Conservation (phyloP, 179 eudicot species). For the Gypsophila paniculata region DNA sequence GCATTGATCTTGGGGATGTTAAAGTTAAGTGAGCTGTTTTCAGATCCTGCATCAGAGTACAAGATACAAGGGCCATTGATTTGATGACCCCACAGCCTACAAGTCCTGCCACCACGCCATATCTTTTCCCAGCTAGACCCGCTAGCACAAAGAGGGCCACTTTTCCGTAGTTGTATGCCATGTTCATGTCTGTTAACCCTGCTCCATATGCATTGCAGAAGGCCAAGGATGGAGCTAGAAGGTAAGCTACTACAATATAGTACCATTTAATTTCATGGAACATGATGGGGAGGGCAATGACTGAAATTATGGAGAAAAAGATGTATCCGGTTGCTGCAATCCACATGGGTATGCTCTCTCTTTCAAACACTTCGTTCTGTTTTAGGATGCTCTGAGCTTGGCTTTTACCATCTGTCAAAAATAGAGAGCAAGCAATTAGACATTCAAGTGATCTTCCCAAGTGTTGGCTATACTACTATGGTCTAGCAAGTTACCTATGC, state of each 20-base stretch:
- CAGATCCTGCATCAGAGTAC: constrained; percentile 68
- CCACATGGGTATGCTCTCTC: constrained; percentile 68
- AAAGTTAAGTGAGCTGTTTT: constrained; percentile 69
- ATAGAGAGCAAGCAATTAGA: background rate
- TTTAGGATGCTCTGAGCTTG: constrained; percentile 27
- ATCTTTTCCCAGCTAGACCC: constrained; percentile 46
- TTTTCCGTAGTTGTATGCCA: constrained; percentile 75
- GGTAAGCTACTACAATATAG: constrained; percentile 49
- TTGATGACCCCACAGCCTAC: constrained; percentile 61
- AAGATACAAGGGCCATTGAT: constrained; percentile 50
- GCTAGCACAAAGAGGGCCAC: constrained; percentile 64
- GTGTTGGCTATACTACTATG: background rate
- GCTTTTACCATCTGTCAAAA: constrained; percentile 23
- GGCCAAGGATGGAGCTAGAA: constrained; percentile 58
- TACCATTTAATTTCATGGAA: constrained; percentile 72
- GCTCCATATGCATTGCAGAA: constrained; percentile 85
- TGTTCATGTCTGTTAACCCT: constrained; percentile 73
- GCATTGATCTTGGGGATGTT: constrained; percentile 68
- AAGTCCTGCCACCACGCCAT: constrained; percentile 64
- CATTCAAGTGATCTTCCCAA: background rate
- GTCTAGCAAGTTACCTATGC: constrained; percentile 25
- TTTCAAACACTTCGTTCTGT: constrained; percentile 46
- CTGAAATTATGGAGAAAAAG: constrained; percentile 40
- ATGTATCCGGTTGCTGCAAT: constrained; percentile 52
- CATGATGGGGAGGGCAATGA: constrained; percentile 46